Percentiles rank a stretch among this genome's conserved stretches.
Conservation (phyloP, 805 yeast genomes). For the Candida peoriensis region DNA sequence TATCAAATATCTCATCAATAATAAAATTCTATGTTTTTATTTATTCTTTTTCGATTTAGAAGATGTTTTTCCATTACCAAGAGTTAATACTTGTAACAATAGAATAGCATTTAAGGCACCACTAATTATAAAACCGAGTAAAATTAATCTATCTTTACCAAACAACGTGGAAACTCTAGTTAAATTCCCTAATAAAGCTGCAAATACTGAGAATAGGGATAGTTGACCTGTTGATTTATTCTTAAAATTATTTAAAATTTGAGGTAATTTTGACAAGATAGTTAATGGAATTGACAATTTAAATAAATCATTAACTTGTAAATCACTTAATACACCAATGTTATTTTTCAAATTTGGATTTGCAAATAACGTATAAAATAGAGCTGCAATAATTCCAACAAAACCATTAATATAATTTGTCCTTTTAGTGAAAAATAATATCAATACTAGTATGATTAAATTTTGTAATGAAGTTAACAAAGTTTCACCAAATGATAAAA, state of each 20-base stretch:
- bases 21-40: no score
- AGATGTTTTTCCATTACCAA: conserved; percentile 14
- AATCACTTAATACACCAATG: conserved; percentile 20
- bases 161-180: conserved; percentile 36
- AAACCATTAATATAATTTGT: conserved; percentile 14
- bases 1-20: no score
- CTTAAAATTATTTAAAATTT: conserved; percentile 31
- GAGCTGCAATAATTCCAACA: conserved; percentile 15
- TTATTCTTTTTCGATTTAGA: conserved; percentile 13
- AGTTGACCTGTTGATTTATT: conserved; percentile 39
- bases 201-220: conserved; percentile 32
- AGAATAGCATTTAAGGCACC: conserved; percentile 30
- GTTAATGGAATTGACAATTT: conserved; percentile 32
- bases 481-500: conserved; percentile 35
- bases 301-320: conserved; percentile 22
- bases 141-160: conserved; percentile 29
- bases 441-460: conserved; percentile 25
- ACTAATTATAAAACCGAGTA: conserved; percentile 28
- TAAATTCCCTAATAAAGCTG: conserved; percentile 31
- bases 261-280: conserved; percentile 35
- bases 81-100: conserved; percentile 30
- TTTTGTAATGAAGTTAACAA: conserved; percentile 33
- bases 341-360: conserved; percentile 8
- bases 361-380: conserved; percentile 19
- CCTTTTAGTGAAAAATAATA: conserved; percentile 19